Conservation (phyloP, 2,329 filamentous ascomycete genomes). For the Alternaria consortialis region DNA sequence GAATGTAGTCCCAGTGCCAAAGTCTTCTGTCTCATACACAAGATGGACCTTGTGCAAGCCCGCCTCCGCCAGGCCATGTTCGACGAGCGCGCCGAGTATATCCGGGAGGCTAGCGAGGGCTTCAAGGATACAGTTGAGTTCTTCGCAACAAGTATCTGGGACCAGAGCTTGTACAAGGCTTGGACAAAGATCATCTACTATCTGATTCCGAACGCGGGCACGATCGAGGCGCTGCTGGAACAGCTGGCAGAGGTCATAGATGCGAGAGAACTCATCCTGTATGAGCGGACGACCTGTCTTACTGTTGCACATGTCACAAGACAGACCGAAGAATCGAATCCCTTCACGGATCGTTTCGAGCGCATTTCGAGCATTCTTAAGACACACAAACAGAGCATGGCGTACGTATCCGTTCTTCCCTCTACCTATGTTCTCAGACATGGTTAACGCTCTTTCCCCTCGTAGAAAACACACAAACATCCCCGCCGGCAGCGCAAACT, state of each 20-base stretch:
- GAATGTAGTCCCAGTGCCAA: constrained; percentile 84
- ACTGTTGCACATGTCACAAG: constrained; percentile 94
- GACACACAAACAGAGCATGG: constrained; percentile 87
- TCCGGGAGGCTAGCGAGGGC: constrained; percentile 75
- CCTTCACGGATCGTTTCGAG: constrained; percentile 92
- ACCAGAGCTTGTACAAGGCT: constrained; percentile 96
- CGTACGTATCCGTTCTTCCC: constrained; percentile 52
- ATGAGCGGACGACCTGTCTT: constrained; percentile 94
- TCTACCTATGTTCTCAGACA: background rate
- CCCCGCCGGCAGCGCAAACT: constrained; percentile 82
- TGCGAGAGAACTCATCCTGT: constrained; percentile 91
- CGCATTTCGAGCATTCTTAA: constrained; percentile 97
- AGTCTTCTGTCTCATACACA: constrained; percentile 96
- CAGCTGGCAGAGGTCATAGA: constrained; percentile 86
- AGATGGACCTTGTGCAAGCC: constrained; percentile 94
- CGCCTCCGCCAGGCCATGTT: constrained; percentile 82
- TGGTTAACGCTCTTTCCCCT: constrained; percentile 44
- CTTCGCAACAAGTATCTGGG: constrained; percentile 97
- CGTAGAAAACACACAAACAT: constrained; percentile 76
- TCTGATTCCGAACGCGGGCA: constrained; percentile 89
- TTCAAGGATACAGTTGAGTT: constrained; percentile 76
- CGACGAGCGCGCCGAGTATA: constrained; percentile 79
- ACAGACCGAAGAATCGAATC: constrained; percentile 77
- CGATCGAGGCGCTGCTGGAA: constrained; percentile 86
- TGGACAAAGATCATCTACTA: constrained; percentile 99